phyloP scores from a whole-genome alignment of 1,139 yeast species.

The Geotrichum candidum region DNA sequence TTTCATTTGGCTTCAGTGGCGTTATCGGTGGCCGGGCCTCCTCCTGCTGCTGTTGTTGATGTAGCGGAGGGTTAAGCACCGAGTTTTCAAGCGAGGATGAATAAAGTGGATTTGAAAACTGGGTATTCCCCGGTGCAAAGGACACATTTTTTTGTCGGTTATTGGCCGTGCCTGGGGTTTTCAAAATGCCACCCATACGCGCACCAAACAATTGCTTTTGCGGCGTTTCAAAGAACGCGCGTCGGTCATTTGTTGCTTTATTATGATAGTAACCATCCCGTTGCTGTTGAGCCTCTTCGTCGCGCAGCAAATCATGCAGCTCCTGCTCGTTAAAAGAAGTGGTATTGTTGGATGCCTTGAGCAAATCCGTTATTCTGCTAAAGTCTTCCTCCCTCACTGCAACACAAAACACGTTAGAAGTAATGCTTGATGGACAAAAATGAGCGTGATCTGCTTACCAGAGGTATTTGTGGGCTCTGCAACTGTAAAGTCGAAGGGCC shows the following conservation, averaged over 20 bases:
- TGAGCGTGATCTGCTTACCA: slow-evolving; percentile 2
- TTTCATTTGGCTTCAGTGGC: slow-evolving; percentile 12
- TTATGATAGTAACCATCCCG: neutral
- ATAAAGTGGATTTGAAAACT: neutral
- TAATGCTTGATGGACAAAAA: neutral
- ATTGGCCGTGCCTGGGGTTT: slow-evolving; percentile 11
- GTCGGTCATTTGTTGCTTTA: neutral
- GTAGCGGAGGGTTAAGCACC: neutral
- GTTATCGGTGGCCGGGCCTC: slow-evolving; percentile 1
- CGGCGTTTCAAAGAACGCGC: neutral
- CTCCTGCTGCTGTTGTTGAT: neutral
- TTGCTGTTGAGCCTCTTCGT: neutral
- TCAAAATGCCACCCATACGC: slow-evolving; percentile 1
- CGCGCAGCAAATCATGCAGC: neutral
- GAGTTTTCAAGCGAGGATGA: neutral
- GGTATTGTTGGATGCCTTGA: slow-evolving; percentile 2
- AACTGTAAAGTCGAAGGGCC: slow-evolving; percentile 16
- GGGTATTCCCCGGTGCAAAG: slow-evolving; percentile 10
- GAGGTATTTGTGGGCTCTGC: slow-evolving; percentile 11
- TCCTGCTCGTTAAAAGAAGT: neutral
- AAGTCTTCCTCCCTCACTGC: slow-evolving; percentile 13
- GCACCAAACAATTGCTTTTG: neutral
- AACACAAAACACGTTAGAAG: neutral
- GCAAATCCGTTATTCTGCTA: slow-evolving; percentile 13
- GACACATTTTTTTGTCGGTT: slow-evolving; percentile 10